Base-by-base conservation (phyloP, 1,284 basidiomycete species). In the Fistulina hepatica region DNA sequence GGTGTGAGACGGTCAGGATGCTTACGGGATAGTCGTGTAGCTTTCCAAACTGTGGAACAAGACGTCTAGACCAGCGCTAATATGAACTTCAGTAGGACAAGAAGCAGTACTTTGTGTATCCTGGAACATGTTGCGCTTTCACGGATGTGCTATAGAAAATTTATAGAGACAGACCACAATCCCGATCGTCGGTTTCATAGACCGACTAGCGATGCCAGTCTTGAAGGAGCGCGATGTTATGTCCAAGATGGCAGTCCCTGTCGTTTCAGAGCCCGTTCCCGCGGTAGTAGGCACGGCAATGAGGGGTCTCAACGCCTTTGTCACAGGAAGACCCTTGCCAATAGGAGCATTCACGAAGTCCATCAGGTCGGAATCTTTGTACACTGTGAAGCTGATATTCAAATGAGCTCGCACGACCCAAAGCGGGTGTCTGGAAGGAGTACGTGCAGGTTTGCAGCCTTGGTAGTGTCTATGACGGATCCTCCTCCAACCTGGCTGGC, bases 321-420 rank as follows among this genome's bases (percentile, higher is more conserved):
- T 66, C 46, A 97, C 83, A 2, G 93, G 86, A 22, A 80, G 70
- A 3, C 93, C 94, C 58, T 91, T 92, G 38, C 93, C 93, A 44
- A 97, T 73, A 0, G 93, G 93, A 6, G 94, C 92, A 56, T 97
- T 97, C 61, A 97, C 89, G 55, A 95, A 97, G 55, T 97, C 94
- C 61, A 88, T 81, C 21, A 97, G 65, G 54, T 95, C 86, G 0
- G 86, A 75, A 42, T 97, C 86, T 46, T 84, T 84, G 67, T 97
- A 97, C 23, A 85, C 82, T 0, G 81, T 69, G 55, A 88, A 86
- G 41, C 82, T 85, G 45, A 2, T 33, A 4, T 23, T 21, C 10
- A 15, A 34, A 30, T 35, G 40, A 32, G 40, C 12, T 9, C 7
- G 24, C 24, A 26, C 17, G 13, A 23, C 49, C 11, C 20, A 12